Percentiles rank a stretch among this genome's conserved stretches.
These are phyloP conservation scores for Fusarium ramigenum DNA, from an alignment of 2,329 filamentous ascomycete species.

Conservation along the genomic window DNA sequence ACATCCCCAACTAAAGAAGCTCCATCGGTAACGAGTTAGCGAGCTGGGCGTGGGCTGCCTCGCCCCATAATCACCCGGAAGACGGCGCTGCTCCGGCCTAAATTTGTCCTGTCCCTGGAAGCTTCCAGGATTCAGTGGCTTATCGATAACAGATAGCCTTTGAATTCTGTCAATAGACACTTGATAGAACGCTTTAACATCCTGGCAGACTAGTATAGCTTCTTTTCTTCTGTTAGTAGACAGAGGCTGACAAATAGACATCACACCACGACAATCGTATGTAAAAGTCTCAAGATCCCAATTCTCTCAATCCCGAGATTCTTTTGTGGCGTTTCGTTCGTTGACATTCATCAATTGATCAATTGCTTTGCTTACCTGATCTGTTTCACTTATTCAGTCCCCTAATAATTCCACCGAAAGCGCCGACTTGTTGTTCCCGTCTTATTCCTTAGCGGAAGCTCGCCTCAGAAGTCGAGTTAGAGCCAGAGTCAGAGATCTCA, in stretches of 20 bases:
- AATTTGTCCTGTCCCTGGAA: conserved; percentile 6
- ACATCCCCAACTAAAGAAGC: neutral
- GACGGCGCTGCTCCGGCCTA: conserved; percentile 16
- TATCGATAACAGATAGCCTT: conserved; percentile 19
- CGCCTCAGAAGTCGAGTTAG: neutral
- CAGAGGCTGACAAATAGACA: conserved; percentile 38
- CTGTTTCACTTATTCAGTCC: neutral
- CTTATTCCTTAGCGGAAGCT: conserved; percentile 8
- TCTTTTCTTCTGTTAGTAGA: conserved; percentile 1
- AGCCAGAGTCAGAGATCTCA: conserved; percentile 12
- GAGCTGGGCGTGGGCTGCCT: neutral
- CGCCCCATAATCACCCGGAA: conserved; percentile 21
- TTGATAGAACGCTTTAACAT: neutral
- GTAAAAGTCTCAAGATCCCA: conserved; percentile 1
- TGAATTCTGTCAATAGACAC: neutral
- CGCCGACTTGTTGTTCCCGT: conserved; percentile 11
- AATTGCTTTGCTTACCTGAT: neutral
- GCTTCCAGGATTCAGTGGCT: neutral
- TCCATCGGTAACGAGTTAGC: neutral
- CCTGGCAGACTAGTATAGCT: neutral
- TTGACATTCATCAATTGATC: neutral
- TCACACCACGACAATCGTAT: conserved; percentile 30
- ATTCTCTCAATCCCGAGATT: neutral
- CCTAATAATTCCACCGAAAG: conserved; percentile 1
- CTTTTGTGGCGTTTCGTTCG: neutral